Base-by-base conservation (phyloP, 805 yeast species). In the Torulaspora quercuum region DNA sequence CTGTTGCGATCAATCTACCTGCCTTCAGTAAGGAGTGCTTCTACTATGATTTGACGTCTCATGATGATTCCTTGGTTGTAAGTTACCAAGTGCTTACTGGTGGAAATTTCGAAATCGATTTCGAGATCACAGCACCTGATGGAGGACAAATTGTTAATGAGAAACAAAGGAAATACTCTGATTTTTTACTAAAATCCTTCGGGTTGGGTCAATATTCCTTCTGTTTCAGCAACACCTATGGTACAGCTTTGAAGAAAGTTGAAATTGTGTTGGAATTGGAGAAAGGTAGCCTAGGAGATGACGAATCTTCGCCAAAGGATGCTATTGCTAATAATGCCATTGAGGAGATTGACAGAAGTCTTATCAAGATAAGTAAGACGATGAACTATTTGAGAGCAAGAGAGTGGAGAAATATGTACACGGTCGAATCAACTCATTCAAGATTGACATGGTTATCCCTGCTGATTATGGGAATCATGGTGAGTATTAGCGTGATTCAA, bases 341-440 rank as follows among this genome's bases (percentile, higher is more conserved):
- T 30, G 72, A 71, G 41, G 76, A 72, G 57, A 78, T 78, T 49
- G 80, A 76, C 52, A 61, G 69, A 49, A 78, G 76, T 57, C 65
- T 78, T 53, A 76, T 72, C 48, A 78, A 73, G 44, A 72, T 77
- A 45, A 71, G 67, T 48, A 74, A 72, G 56, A 66, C 76, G 64
- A 68, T 90, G 64, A 86, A 82, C 55, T 87, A 92, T 64, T 79
- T 90, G 68, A 87, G 88, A 70, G 88, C 97, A 11, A 83, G 99
- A 70, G 95, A 89, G 70, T 83, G 86, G 76, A 80, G 99, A 71
- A 92, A 92, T 67, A 92, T 88, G 75, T 83, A 90, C 33, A 86
- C 95, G 27, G 95, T 86, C 45, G 71, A 72, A 61, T 76, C 86
- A 33, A 86, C 95, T 20, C 85, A 81, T 54, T 67, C 80, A 12